phyloP scores from a whole-genome alignment of 768 basidiomycete species.

The Royoungia palumana region DNA sequence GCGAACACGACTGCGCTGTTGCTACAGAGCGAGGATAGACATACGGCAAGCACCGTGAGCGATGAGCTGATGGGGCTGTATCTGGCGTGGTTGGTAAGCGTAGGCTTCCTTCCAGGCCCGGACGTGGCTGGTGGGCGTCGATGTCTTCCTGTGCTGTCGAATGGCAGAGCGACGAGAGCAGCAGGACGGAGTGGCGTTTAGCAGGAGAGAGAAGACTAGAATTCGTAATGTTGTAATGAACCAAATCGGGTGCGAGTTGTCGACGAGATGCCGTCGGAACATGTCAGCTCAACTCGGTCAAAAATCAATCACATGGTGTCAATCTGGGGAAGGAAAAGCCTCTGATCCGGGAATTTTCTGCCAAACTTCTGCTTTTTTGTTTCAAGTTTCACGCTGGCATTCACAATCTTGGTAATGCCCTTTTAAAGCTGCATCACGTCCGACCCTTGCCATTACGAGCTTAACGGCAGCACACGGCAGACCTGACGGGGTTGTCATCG shows the following conservation, averaged over 20 bases:
- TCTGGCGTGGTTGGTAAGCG: slow-evolving; percentile 86
- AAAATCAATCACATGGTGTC: neutral
- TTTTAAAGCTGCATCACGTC: too few species aligned
- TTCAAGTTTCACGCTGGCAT: too few species aligned
- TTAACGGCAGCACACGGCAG: slow-evolving; percentile 19
- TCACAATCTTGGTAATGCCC: too few species aligned
- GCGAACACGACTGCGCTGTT: slow-evolving; percentile 67
- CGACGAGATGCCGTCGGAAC: too few species aligned
- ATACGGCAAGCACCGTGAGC: slow-evolving; percentile 58
- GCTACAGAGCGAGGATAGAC: slow-evolving; percentile 40
- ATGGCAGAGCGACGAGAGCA: slow-evolving; percentile 48
- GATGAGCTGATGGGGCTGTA: slow-evolving; percentile 80
- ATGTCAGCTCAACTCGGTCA: too few species aligned
- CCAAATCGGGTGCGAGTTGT: too few species aligned
- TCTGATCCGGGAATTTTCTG: too few species aligned
- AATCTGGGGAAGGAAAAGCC: neutral
- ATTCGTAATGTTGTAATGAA: neutral
- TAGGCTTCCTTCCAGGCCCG: slow-evolving; percentile 72
- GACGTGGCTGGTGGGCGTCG: slow-evolving; percentile 36
- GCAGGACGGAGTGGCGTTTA: slow-evolving; percentile 66
- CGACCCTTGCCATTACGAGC: neutral
- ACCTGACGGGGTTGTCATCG: too few species aligned
- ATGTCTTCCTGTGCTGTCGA: slow-evolving; percentile 46
- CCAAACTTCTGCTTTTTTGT: too few species aligned
- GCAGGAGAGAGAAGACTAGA: slow-evolving; percentile 1